Conservation (phyloP, 441 rosid species). For the Adansonia rubrostipa region DNA sequence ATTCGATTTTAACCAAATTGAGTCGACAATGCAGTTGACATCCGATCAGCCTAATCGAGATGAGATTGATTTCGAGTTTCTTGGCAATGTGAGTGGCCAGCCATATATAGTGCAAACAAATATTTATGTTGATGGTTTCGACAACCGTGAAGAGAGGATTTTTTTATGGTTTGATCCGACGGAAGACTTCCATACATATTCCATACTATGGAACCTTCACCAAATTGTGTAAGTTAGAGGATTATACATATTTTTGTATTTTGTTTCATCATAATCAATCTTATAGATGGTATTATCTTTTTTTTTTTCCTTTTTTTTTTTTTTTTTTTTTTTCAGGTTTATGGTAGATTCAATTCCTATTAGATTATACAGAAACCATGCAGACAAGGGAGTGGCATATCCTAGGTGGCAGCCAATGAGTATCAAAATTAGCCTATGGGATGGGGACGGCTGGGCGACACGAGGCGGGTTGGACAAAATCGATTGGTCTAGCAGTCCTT, state of each 20-base stretch:
- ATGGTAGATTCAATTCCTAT: slow-evolving; percentile 77
- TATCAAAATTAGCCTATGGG: slow-evolving; percentile 69
- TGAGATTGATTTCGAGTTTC: slow-evolving; percentile 81
- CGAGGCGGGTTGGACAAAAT: slow-evolving; percentile 75
- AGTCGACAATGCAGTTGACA: slow-evolving; percentile 46
- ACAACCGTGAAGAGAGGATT: slow-evolving; percentile 76
- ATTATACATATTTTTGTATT: neutral
- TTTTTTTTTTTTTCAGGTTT: slow-evolving; percentile 53
- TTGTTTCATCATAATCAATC: neutral
- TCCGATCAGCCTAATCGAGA: slow-evolving; percentile 79
- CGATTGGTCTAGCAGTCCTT: slow-evolving; percentile 79
- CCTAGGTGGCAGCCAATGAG: slow-evolving; percentile 81
- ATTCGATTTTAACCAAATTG: neutral
- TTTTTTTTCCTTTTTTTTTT: neutral
- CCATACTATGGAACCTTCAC: slow-evolving; percentile 79
- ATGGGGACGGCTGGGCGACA: slow-evolving; percentile 90
- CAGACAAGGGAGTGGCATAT: slow-evolving; percentile 70
- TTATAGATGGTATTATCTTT: neutral
- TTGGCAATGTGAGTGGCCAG: slow-evolving; percentile 67
- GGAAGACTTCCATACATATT: slow-evolving; percentile 67
- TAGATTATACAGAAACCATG: slow-evolving; percentile 73
- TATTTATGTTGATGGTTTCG: slow-evolving; percentile 64
- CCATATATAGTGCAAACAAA: slow-evolving; percentile 85
- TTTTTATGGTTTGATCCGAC: slow-evolving; percentile 91
- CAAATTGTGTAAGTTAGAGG: slow-evolving; percentile 69